Evolutionary conservation across 2,329 filamentous ascomycete species (phyloP).

Genomic region (Penicillium sp.): DNA sequence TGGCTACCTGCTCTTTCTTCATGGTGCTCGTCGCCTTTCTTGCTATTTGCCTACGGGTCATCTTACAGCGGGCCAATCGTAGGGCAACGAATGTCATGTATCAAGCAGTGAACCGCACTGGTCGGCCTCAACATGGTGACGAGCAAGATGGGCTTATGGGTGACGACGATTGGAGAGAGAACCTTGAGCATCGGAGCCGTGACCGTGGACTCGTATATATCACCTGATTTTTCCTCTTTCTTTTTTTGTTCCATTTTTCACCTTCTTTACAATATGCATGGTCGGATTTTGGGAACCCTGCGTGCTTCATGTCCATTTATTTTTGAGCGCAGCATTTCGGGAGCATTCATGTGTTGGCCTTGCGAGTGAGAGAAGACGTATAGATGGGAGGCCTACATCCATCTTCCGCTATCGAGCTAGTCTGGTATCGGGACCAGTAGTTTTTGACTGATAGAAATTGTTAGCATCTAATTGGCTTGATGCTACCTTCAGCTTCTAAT

Average conservation of each 20-base stretch:
- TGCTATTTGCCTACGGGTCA: conserved; percentile 49
- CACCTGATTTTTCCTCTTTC: conserved; percentile 6
- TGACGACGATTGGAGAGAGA: conserved; percentile 13
- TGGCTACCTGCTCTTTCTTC: conserved; percentile 56
- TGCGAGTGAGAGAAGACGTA: too few species aligned
- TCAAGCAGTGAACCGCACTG: conserved; percentile 3
- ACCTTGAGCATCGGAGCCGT: conserved; percentile 15
- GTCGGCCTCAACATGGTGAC: conserved; percentile 15
- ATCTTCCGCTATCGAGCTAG: too few species aligned
- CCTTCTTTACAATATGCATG: too few species aligned
- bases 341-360: too few species aligned
- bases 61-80: conserved; percentile 49
- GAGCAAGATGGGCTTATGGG: conserved; percentile 29
- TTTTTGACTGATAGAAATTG: too few species aligned
- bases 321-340: too few species aligned
- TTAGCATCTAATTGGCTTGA: too few species aligned
- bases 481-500: too few species aligned
- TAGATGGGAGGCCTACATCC: too few species aligned
- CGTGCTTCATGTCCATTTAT: too few species aligned
- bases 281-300: too few species aligned
- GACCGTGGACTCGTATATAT: conserved; percentile 24
- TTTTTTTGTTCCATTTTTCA: neutral
- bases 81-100: conserved; percentile 3
- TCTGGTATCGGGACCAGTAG: too few species aligned
- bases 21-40: conserved; percentile 57